phyloP scores from a whole-genome alignment of 2,329 filamentous ascomycete genomes.

The Sphaerulina musiva region DNA sequence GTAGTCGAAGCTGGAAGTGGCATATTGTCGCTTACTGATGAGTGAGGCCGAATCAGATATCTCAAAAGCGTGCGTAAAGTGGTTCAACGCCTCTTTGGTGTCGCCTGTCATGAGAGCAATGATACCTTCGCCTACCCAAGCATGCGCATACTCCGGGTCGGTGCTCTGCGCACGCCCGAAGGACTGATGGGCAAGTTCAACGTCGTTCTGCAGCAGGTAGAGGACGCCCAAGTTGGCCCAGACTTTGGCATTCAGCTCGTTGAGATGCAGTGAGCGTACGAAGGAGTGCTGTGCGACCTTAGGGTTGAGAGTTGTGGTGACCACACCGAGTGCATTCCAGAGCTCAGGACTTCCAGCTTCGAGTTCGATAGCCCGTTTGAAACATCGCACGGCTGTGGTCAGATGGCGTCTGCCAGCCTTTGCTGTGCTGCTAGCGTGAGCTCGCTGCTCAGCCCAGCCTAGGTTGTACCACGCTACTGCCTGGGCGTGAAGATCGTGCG shows the following conservation, averaged over 20 bases:
- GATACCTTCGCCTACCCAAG: slow-evolving; percentile 89
- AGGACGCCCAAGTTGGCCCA: slow-evolving; percentile 91
- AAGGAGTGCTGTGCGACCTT: slow-evolving; percentile 90
- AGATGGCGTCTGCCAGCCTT: slow-evolving; percentile 62
- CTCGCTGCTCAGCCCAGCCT: slow-evolving; percentile 84
- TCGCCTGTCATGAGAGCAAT: slow-evolving; percentile 73
- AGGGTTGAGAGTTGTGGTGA: slow-evolving; percentile 77
- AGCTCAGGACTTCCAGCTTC: slow-evolving; percentile 93
- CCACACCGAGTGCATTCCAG: slow-evolving; percentile 92
- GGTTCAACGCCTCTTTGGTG: slow-evolving; percentile 65
- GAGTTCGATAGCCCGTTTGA: slow-evolving; percentile 92
- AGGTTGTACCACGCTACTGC: slow-evolving; percentile 97
- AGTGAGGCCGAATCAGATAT: slow-evolving; percentile 73
- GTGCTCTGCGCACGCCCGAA: slow-evolving; percentile 89
- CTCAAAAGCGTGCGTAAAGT: slow-evolving; percentile 92
- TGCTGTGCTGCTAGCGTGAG: slow-evolving; percentile 57
- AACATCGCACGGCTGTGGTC: slow-evolving; percentile 76
- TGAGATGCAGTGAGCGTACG: slow-evolving; percentile 83
- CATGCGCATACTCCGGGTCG: slow-evolving; percentile 87
- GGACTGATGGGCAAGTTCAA: slow-evolving; percentile 77
- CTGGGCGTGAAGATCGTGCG: slow-evolving; percentile 74
- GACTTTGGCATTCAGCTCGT: slow-evolving; percentile 70
- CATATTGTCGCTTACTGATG: slow-evolving; percentile 70
- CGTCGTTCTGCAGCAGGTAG: slow-evolving; percentile 76
- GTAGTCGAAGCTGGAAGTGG: slow-evolving; percentile 75